Conservation (phyloP, 116 monocot species). For the Dioscorea cayenensis region DNA sequence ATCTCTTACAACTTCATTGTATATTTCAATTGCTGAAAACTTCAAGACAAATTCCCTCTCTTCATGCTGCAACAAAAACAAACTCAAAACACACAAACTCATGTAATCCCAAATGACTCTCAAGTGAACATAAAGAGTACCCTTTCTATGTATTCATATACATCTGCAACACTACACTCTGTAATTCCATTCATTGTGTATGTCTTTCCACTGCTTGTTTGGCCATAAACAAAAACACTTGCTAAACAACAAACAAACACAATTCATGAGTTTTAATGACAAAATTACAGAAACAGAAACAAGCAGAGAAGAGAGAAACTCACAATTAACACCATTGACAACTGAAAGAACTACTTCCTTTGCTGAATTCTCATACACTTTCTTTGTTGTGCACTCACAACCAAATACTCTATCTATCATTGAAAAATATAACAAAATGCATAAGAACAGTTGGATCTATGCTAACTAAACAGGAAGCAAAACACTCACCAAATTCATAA, state of each 20-base stretch:
- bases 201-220: conserved; percentile 89
- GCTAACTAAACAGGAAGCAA: background rate
- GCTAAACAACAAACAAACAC: conserved; percentile 23
- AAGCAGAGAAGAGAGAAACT: conserved; percentile 8
- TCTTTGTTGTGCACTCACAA: conserved; percentile 39
- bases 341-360: conserved; percentile 80
- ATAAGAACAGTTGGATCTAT: background rate
- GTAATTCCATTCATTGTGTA: conserved; percentile 83
- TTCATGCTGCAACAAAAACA: conserved; percentile 4
- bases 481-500: conserved; percentile 72
- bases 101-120: background rate
- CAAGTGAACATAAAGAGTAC: conserved; percentile 15
- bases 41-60: conserved; percentile 41
- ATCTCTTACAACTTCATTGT: conserved; percentile 49
- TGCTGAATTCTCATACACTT: conserved; percentile 68
- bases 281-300: background rate
- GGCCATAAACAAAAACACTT: conserved; percentile 81
- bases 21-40: conserved; percentile 53
- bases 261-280: background rate
- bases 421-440: background rate
- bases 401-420: conserved; percentile 60
- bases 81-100: background rate
- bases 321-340: conserved; percentile 71
- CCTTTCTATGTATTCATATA: conserved; percentile 74
- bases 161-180: conserved; percentile 59